Percentiles rank a stretch among this genome's conserved stretches.
Conservation (phyloP, 192 early-diverging fungal genomes). For the Pilaira anomala region DNA sequence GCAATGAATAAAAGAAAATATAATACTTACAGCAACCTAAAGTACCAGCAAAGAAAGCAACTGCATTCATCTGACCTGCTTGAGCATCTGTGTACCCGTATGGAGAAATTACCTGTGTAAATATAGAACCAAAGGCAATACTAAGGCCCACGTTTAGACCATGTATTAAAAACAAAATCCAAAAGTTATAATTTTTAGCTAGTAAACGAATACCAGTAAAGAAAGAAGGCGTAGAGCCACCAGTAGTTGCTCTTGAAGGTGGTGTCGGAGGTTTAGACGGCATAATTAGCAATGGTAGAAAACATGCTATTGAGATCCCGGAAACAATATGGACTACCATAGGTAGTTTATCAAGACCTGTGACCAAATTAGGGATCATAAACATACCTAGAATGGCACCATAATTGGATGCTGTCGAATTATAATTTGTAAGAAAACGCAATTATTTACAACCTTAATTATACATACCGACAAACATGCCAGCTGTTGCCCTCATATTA, state of each 20-base stretch:
- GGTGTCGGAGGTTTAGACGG: slow-evolving; percentile 33
- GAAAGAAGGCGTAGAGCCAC: slow-evolving; percentile 23
- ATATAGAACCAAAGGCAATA: slow-evolving; percentile 35
- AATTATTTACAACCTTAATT: neutral
- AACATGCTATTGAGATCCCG: slow-evolving; percentile 15
- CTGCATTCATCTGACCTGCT: slow-evolving; percentile 34
- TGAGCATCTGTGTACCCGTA: slow-evolving; percentile 39
- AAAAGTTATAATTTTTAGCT: slow-evolving; percentile 28
- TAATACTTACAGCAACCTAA: slow-evolving; percentile 33
- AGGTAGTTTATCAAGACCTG: neutral
- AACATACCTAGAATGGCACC: slow-evolving; percentile 36
- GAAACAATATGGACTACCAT: slow-evolving; percentile 18
- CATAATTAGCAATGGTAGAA: slow-evolving; percentile 34
- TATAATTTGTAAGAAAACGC: neutral
- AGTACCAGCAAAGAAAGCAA: slow-evolving; percentile 35
- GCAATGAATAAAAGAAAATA: neutral
- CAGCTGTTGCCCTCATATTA: slow-evolving; percentile 33
- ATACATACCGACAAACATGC: slow-evolving; percentile 35
- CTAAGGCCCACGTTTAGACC: slow-evolving; percentile 38
- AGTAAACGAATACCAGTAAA: slow-evolving; percentile 27
- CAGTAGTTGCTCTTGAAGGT: slow-evolving; percentile 16
- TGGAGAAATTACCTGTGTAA: slow-evolving; percentile 32
- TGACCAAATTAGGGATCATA: slow-evolving; percentile 30
- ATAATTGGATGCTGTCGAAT: slow-evolving; percentile 32
- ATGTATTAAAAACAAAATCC: slow-evolving; percentile 34